phyloP scores from a whole-genome alignment of 805 yeast genomes.

The Cyberlindnera galapagoensis region DNA sequence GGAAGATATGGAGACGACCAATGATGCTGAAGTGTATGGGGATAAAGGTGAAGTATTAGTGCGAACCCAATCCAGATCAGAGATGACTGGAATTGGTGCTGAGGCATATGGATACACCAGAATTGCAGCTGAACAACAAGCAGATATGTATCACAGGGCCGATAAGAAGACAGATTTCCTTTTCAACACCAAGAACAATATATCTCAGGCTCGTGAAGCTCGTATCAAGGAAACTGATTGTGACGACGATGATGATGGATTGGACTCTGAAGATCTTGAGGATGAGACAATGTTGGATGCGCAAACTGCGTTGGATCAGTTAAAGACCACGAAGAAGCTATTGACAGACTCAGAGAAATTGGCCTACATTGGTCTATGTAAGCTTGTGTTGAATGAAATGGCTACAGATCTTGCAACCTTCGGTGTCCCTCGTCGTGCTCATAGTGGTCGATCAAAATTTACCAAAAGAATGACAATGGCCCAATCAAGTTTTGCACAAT shows the following conservation, averaged over 20 bases:
- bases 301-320: slow-evolving; percentile 52
- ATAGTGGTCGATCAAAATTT: slow-evolving; percentile 36
- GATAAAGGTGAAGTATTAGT: slow-evolving; percentile 61
- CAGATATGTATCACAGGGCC: slow-evolving; percentile 53
- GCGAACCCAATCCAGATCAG: slow-evolving; percentile 18
- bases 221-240: slow-evolving; percentile 1
- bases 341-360: slow-evolving; percentile 78
- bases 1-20: slow-evolving; percentile 82
- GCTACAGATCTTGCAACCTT: slow-evolving; percentile 68
- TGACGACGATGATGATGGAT: slow-evolving; percentile 19
- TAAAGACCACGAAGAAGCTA: slow-evolving; percentile 75
- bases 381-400: slow-evolving; percentile 70
- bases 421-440: slow-evolving; percentile 42
- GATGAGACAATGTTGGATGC: slow-evolving; percentile 31
- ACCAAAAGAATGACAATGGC: slow-evolving; percentile 57
- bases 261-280: slow-evolving; percentile 23
- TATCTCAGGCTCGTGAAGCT: slow-evolving; percentile 1
- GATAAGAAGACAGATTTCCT: slow-evolving; percentile 53
- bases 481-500: slow-evolving; percentile 73
- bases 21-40: slow-evolving; percentile 73
- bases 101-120: slow-evolving; percentile 67
- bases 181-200: slow-evolving; percentile 29
- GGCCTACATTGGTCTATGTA: slow-evolving; percentile 84
- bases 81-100: slow-evolving; percentile 1
- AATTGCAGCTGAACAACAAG: slow-evolving; percentile 81